Percentiles rank a stretch among this genome's conserved stretches.
Evolutionary conservation across 2,329 filamentous ascomycete species (phyloP).

Genomic region (Diaporthe citriasiana): DNA sequence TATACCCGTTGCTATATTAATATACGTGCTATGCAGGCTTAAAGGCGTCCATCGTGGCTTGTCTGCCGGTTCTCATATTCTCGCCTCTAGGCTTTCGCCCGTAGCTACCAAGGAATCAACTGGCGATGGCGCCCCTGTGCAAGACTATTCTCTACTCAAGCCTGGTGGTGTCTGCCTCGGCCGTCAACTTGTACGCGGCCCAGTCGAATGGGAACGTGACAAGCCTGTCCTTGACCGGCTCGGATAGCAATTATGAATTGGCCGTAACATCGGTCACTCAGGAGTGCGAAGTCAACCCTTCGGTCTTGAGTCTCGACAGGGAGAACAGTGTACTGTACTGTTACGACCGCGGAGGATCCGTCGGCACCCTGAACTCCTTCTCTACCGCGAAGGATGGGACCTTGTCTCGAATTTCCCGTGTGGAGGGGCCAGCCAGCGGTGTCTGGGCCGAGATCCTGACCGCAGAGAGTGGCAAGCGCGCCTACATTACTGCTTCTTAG

Average conservation of each 20-base stretch:
- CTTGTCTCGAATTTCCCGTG: slow-evolving; percentile 43
- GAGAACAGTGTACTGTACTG: slow-evolving; percentile 68
- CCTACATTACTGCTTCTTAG: slow-evolving; percentile 44
- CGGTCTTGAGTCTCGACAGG: slow-evolving; percentile 72
- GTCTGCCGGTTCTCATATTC: background rate
- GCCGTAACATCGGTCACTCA: slow-evolving; percentile 41
- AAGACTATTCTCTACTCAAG: slow-evolving; percentile 27
- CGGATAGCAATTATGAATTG: slow-evolving; percentile 40
- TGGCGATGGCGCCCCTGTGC: slow-evolving; percentile 11
- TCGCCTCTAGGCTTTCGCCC: background rate
- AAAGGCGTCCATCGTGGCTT: background rate
- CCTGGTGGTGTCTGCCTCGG: slow-evolving; percentile 38
- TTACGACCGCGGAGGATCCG: slow-evolving; percentile 68
- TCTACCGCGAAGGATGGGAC: slow-evolving; percentile 54
- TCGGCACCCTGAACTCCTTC: slow-evolving; percentile 62
- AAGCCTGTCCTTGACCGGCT: slow-evolving; percentile 41
- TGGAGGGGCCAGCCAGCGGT: slow-evolving; percentile 42
- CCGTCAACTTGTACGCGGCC: slow-evolving; percentile 43
- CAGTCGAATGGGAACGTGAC: slow-evolving; percentile 44
- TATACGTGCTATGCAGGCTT: slow-evolving; percentile 2
- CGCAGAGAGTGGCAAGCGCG: slow-evolving; percentile 41
- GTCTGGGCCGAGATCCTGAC: slow-evolving; percentile 45
- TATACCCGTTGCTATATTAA: background rate
- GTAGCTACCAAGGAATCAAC: background rate
- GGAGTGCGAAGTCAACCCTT: slow-evolving; percentile 66